Conservation (phyloP, 345 rosid species). For the Erodium maritimum region DNA sequence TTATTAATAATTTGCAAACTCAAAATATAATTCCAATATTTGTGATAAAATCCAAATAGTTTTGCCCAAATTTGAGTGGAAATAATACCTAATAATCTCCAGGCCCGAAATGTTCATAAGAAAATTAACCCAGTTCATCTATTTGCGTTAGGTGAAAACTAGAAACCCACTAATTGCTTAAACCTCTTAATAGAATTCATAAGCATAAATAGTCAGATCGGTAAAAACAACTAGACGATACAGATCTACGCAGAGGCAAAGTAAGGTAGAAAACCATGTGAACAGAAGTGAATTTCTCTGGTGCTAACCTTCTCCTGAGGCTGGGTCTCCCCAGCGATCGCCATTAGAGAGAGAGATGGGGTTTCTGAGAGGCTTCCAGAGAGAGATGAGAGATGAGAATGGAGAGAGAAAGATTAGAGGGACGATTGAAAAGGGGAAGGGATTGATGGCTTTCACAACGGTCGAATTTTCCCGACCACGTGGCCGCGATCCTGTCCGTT, state of each 20-base stretch:
- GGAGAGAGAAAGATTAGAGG: neutral
- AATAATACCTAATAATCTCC: too few relatives aligned
- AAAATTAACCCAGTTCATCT: too few relatives aligned
- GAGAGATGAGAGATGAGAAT: slow-evolving; percentile 3
- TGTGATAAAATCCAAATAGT: too few relatives aligned
- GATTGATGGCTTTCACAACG: slow-evolving; percentile 27
- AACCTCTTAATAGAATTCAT: too few relatives aligned
- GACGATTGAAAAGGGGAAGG: neutral
- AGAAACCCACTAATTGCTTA: too few relatives aligned
- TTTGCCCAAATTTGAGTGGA: too few relatives aligned
- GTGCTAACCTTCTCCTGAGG: slow-evolving; percentile 43
- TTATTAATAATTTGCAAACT: slow-evolving; percentile 1
- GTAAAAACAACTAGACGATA: too few relatives aligned
- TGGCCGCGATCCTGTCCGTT: slow-evolving; percentile 16
- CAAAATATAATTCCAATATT: neutral
- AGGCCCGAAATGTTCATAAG: too few relatives aligned
- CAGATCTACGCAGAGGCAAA: too few relatives aligned
- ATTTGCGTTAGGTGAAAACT: too few relatives aligned
- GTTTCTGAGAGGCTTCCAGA: neutral
- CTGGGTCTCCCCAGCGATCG: slow-evolving; percentile 52
- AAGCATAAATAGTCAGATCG: too few relatives aligned
- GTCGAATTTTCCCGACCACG: slow-evolving; percentile 45
- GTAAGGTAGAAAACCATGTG: too few relatives aligned
- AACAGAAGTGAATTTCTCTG: neutral
- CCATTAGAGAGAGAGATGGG: slow-evolving; percentile 28